Evolutionary conservation across 345 rosid genomes (phyloP).

Genomic region (Rhodamnia rubescens): DNA sequence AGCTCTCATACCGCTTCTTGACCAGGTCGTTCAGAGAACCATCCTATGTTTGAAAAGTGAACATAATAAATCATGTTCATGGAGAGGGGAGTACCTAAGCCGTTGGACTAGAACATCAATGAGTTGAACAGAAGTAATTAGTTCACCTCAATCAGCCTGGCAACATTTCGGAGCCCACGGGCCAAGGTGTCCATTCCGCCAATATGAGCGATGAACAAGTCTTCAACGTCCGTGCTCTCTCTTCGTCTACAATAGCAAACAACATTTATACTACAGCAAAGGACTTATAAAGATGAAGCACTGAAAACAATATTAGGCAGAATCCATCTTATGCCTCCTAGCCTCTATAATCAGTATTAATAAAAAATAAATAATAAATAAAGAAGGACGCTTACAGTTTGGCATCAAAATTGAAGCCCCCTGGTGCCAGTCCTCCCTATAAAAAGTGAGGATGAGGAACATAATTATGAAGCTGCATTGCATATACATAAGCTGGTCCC

Average conservation of each 20-base stretch:
- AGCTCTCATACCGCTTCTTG: slow-evolving; percentile 62
- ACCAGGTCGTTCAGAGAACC: slow-evolving; percentile 61
- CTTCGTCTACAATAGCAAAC: slow-evolving; percentile 46
- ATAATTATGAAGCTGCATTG: not conserved
- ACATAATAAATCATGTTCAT: not conserved
- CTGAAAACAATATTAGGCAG: not conserved
- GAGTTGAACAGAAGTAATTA: not conserved
- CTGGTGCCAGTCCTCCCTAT: slow-evolving; percentile 91
- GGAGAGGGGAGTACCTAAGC: not conserved
- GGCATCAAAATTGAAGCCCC: slow-evolving; percentile 97
- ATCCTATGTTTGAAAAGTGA: slow-evolving; percentile 23
- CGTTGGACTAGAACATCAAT: not conserved
- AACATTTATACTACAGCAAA: not conserved
- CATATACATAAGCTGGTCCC: not conserved
- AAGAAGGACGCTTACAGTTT: slow-evolving; percentile 46
- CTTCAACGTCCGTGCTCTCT: slow-evolving; percentile 95
- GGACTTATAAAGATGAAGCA: not conserved
- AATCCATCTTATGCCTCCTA: not conserved
- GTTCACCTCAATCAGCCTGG: slow-evolving; percentile 63
- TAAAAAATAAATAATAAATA: not conserved
- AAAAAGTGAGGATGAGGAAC: not conserved
- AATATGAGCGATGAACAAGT: slow-evolving; percentile 79
- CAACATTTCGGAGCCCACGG: slow-evolving; percentile 82
- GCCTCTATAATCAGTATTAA: not conserved
- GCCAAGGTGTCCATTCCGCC: slow-evolving; percentile 92